Base-by-base conservation (phyloP, 768 basidiomycete species). In the Kwoniella sp. region DNA sequence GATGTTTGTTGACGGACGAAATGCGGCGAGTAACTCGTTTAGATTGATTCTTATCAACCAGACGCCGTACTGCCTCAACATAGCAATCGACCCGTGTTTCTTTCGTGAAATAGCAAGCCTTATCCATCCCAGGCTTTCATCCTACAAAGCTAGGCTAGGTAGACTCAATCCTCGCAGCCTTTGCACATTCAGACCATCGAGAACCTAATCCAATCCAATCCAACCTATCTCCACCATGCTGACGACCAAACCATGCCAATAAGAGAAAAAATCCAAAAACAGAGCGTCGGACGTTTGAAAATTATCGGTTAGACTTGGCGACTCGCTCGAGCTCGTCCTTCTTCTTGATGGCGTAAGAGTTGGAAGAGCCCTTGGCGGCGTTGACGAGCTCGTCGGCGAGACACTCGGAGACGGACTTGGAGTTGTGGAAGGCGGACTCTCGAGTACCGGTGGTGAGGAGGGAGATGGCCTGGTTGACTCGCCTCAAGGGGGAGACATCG, bases 271-370 rank as follows among this genome's bases (percentile, higher is more conserved):
- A 44, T 44, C 40, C 40, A 44, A 44, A 44, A 44, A 19, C 17
- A 19, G 40, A 9, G 8, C 3, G 17, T 44, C 40, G 40, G 10
- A 22, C 49, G 27, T 24, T 12, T 12, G 27, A 13, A 58, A 67
- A 88, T 91, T 87, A 99, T 87, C 95, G 91, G 85, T 99, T 99
- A 83, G 93, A 96, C 85, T 97, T 98, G 85, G 96, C 96, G 62
- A 99, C 96, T 86, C 95, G 94, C 86, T 99, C 95, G 70, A 99
- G 88, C 83, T 99, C 95, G 83, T 97, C 94, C 85, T 94, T 96
- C 91, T 94, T 94, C 92, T 97, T 98, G 86, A 99, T 99, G 67
- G 95, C 95, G 81, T 98, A 99, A 59, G 95, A 98, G 89, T 99
- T 99, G 78, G 94, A 97, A 54, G 96, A 98, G 69, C 96, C 96